Evolutionary conservation across 805 yeast genomes (phyloP).

Genomic region (Cyberlindnera meyerae): DNA sequence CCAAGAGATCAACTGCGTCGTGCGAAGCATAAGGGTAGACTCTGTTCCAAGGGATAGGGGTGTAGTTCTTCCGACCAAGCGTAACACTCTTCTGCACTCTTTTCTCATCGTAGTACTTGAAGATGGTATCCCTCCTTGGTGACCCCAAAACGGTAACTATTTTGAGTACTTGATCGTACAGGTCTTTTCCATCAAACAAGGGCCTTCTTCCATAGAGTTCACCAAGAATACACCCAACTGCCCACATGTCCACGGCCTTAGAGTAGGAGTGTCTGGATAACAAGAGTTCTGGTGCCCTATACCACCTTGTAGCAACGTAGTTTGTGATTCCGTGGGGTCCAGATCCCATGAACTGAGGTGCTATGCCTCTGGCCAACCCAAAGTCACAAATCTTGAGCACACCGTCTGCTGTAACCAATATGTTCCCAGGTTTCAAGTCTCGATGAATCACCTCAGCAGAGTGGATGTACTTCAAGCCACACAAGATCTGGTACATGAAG

Average conservation of each 20-base stretch:
- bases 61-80: conserved; percentile 39
- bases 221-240: conserved; percentile 84
- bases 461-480: conserved; percentile 86
- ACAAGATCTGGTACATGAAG: conserved; percentile 73
- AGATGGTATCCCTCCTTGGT: conserved; percentile 48
- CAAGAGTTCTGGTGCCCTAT: conserved; percentile 88
- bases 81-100: conserved; percentile 38
- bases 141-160: conserved; percentile 68
- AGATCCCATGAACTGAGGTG: conserved; percentile 31
- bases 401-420: conserved; percentile 72
- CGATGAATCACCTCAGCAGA: conserved; percentile 90
- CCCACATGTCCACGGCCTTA: conserved; percentile 85
- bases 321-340: conserved; percentile 53
- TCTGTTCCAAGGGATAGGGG: conserved; percentile 41
- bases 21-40: conserved; percentile 60
- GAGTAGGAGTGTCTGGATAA: conserved; percentile 55
- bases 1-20: conserved; percentile 49
- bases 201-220: conserved; percentile 82
- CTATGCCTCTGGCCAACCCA: conserved; percentile 83
- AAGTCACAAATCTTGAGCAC: conserved; percentile 84
- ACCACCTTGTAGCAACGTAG: conserved; percentile 95
- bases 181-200: conserved; percentile 70
- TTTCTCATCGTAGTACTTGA: conserved; percentile 34
- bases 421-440: conserved; percentile 89
- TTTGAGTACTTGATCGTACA: conserved; percentile 63